These are phyloP conservation scores for Yamadazyma sp. DNA, from an alignment of 805 yeast genomes.

Conservation along the genomic window DNA sequence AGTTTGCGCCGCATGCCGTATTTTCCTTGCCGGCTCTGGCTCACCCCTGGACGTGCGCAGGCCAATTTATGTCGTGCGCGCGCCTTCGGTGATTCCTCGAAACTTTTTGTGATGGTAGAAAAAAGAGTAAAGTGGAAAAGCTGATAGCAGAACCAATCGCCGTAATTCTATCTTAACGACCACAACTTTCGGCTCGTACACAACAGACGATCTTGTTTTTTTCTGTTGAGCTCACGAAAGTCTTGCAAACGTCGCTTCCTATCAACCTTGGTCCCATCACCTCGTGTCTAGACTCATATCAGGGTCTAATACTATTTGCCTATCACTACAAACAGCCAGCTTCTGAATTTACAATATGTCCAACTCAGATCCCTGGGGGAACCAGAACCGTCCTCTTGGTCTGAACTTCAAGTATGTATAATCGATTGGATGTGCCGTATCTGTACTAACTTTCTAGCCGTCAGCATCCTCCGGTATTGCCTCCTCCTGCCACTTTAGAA, in stretches of 20 bases:
- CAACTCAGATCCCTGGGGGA: constrained; percentile 44
- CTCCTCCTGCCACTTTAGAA: constrained; percentile 57
- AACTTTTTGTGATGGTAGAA: constrained; percentile 10
- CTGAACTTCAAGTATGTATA: constrained; percentile 44
- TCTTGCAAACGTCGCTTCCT: no score
- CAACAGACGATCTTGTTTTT: no score
- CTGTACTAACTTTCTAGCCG: constrained; percentile 34
- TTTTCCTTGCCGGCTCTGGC: no score
- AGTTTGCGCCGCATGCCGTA: neutral
- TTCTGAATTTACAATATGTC: no score
- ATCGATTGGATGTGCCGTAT: neutral
- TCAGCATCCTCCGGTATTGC: constrained; percentile 59
- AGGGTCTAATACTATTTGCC: no score
- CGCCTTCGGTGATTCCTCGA: constrained; percentile 9
- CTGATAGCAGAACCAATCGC: constrained; percentile 8
- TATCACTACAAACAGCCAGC: no score
- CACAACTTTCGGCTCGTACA: no score
- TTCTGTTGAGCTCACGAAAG: no score
- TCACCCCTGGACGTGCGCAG: constrained; percentile 2
- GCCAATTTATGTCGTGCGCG: constrained; percentile 7
- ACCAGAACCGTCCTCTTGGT: constrained; percentile 42
- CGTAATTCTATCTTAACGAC: no score
- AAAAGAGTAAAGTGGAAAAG: constrained; percentile 5
- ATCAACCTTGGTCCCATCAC: no score
- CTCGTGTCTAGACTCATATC: no score